phyloP scores from a whole-genome alignment of 805 yeast genomes.

The Saturnispora silvae region DNA sequence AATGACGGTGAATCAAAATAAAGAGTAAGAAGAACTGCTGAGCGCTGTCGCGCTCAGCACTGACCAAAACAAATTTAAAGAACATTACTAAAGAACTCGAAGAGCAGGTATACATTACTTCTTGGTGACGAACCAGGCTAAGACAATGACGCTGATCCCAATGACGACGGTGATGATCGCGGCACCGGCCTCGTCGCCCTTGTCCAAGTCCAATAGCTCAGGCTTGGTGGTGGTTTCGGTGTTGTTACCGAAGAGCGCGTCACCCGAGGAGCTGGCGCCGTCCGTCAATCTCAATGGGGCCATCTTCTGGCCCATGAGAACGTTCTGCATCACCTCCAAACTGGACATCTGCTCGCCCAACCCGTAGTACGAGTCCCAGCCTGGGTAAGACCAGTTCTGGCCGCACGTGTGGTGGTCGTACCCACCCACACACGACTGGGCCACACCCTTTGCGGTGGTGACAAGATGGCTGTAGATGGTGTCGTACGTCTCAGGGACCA shows the following conservation, averaged over 20 bases:
- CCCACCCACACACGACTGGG: conserved; percentile 65
- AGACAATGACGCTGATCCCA: conserved; percentile 27
- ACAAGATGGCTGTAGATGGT: conserved; percentile 29
- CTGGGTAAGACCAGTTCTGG: conserved; percentile 45
- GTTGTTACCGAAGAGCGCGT: conserved; percentile 55
- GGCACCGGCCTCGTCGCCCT: conserved; percentile 56
- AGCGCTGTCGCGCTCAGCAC: no score
- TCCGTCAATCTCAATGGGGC: conserved; percentile 38
- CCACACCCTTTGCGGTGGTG: conserved; percentile 56
- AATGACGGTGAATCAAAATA: no score
- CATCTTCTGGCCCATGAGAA: conserved; percentile 33
- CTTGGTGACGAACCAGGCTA: conserved; percentile 1
- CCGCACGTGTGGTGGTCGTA: conserved; percentile 71
- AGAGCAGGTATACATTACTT: no score
- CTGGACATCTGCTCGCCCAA: conserved; percentile 76
- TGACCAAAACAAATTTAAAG: no score
- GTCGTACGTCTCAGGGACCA: conserved; percentile 48
- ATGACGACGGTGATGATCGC: conserved; percentile 52
- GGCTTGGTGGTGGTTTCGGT: conserved; percentile 24
- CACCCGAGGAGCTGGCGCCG: conserved; percentile 34
- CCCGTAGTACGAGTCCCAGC: conserved; percentile 60
- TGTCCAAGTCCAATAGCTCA: conserved; percentile 31
- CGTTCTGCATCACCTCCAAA: conserved; percentile 47
- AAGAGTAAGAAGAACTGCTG: no score
- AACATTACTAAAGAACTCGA: no score